Base-by-base conservation (phyloP, 768 basidiomycete species). In the Amanita molliuscula region DNA sequence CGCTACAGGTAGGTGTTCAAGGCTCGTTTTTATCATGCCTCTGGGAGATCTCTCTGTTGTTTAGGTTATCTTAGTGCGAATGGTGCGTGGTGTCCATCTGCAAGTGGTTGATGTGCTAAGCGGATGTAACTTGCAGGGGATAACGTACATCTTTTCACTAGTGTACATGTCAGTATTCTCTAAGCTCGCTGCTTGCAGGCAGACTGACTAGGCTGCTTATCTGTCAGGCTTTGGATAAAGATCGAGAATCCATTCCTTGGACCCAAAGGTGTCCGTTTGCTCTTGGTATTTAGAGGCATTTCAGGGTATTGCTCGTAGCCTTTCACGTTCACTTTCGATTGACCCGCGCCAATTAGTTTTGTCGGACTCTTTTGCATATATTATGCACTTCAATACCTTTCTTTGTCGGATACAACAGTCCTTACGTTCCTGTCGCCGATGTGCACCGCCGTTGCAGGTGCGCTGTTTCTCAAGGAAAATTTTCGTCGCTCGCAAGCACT, bases 331-430 rank as follows among this genome's bases (percentile, higher is more conserved):
- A 6, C 33, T 45, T 23, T 49, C n/a, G 26, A 43, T 4, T 31
- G 25, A 43, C n/a, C 35, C 26, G 21, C 18, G 4, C 49, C 5
- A 35, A 36, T 34, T 41, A 88, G 84, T 2, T 94, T 89, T 61
- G 74, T 88, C 47, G 83, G 82, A 3, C 64, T 89, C 5, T 79
- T 78, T 50, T 79, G 81, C 13, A 66, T 77, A n/a, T 86, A 84
- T 61, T 84, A 78, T 58, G 79, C 85, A 1, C 66, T 90, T 9
- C 73, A 80, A 62, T 87, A 83, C 62, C 73, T 92, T 3, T 84
- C 85, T 0, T 69, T 93, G 0, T 83, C 84, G 1, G 90, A 93
- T 60, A 78, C 86, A 0, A 82, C 80, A 0, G 84, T 86, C 4
- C 66, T 95, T 42, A 80, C 81, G 0, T 93, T 91, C 67, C 68